Conservation (phyloP, 164 flowering plant species). For the Aristolochia fimbriata region DNA sequence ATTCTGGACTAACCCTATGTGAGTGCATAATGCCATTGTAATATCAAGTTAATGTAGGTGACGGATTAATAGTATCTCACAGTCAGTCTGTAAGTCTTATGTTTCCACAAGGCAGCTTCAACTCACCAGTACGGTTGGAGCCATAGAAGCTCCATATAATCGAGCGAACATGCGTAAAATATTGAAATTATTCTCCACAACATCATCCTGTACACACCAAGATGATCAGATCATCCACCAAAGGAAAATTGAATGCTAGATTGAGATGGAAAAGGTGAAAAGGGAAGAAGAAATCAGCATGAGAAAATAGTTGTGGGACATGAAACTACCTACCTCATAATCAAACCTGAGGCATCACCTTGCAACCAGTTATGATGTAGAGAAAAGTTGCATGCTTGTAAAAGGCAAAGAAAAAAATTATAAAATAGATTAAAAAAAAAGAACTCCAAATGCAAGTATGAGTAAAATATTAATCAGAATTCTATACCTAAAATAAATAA, state of each 20-base stretch:
- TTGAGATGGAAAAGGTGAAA: not conserved
- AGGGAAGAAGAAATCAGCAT: not conserved
- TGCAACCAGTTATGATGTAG: conserved; percentile 7
- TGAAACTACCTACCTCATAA: conserved; percentile 74
- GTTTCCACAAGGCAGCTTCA: not conserved
- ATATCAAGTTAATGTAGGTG: no score
- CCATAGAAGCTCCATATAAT: conserved; percentile 66
- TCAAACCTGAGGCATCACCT: conserved; percentile 57
- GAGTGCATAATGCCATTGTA: no score
- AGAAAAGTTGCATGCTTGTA: conserved; percentile 17
- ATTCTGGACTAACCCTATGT: not conserved
- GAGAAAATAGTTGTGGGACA: not conserved
- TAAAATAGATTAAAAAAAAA: no score
- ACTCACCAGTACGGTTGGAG: conserved; percentile 72
- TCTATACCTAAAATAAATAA: no score
- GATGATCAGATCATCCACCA: not conserved
- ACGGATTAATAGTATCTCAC: not conserved
- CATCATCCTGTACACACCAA: conserved; percentile 61
- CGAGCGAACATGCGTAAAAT: conserved; percentile 86
- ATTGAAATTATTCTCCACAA: conserved; percentile 72
- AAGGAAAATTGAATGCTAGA: not conserved
- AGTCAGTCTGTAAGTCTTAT: not conserved
- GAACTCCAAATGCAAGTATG: no score
- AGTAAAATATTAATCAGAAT: no score
- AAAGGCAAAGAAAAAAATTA: not conserved